phyloP scores from a whole-genome alignment of 2,329 filamentous ascomycete genomes.

The Penicillium aurantiogriseum region DNA sequence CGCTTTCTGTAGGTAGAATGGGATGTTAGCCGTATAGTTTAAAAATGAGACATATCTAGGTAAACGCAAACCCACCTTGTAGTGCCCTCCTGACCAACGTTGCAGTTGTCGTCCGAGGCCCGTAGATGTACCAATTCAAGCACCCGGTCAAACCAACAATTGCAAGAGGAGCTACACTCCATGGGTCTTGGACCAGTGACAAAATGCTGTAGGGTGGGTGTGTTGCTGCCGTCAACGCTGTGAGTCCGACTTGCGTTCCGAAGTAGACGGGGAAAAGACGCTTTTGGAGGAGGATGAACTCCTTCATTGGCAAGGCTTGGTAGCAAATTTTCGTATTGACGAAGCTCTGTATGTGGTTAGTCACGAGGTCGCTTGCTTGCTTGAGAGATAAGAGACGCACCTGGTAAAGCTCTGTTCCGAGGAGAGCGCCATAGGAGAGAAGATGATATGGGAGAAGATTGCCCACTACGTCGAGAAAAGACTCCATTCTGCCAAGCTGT shows the following conservation, averaged over 20 bases:
- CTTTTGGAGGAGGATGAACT: conserved; percentile 43
- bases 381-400: conserved; percentile 2
- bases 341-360: conserved; percentile 32
- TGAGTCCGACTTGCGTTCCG: conserved; percentile 35
- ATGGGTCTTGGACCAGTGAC: conserved; percentile 25
- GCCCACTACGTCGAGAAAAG: conserved; percentile 9
- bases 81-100: conserved; percentile 35
- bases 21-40: not conserved
- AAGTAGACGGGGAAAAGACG: conserved; percentile 44
- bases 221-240: conserved; percentile 35
- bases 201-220: conserved; percentile 33
- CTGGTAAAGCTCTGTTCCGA: conserved; percentile 42
- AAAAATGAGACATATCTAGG: not conserved
- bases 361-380: not conserved
- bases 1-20: conserved; percentile 1
- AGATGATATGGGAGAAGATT: conserved; percentile 37
- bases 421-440: conserved; percentile 40
- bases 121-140: conserved; percentile 39
- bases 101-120: conserved; percentile 35
- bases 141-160: conserved; percentile 32
- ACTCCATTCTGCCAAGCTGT: conserved; percentile 11
- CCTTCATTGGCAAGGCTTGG: conserved; percentile 34
- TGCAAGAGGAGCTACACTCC: conserved; percentile 28
- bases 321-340: conserved; percentile 43
- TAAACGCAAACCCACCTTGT: conserved; percentile 16